Evolutionary conservation across 768 basidiomycete genomes (phyloP).

Genomic region (Podaxis sp.): DNA sequence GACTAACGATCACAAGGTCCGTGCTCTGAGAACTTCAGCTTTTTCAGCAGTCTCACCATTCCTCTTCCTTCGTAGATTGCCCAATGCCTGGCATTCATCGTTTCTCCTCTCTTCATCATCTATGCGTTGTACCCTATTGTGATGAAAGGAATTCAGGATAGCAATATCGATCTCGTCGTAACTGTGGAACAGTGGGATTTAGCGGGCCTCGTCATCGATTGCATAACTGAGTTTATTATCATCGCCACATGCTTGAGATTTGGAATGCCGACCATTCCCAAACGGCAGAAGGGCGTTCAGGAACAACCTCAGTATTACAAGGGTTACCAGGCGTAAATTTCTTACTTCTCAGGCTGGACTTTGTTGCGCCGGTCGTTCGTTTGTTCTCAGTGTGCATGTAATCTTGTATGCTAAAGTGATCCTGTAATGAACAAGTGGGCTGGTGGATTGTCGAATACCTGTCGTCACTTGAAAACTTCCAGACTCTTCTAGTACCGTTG

Average conservation of each 20-base stretch:
- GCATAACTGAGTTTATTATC: slow-evolving; percentile 4
- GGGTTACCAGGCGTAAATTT: not conserved
- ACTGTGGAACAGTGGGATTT: not conserved
- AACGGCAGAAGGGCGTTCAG: not conserved
- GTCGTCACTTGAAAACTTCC: no score
- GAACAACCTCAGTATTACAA: not conserved
- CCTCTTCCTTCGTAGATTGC: not conserved
- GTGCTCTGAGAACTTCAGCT: not conserved
- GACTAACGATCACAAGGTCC: not conserved
- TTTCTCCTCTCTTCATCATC: not conserved
- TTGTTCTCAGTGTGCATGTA: not conserved
- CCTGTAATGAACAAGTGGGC: no score
- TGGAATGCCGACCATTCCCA: not conserved
- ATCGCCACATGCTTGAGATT: slow-evolving; percentile 5
- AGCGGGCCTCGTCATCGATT: not conserved
- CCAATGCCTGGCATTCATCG: not conserved
- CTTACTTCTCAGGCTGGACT: not conserved
- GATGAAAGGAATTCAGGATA: not conserved
- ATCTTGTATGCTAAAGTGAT: no score
- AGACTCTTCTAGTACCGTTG: no score
- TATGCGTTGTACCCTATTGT: not conserved
- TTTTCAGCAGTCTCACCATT: not conserved
- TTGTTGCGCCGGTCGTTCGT: not conserved
- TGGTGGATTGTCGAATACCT: no score
- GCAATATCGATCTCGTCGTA: not conserved